Percentiles rank a stretch among this genome's conserved stretches.
Evolutionary conservation across 2,329 filamentous ascomycete genomes (phyloP).

Genomic region (Myriosclerotinia scirpicola): DNA sequence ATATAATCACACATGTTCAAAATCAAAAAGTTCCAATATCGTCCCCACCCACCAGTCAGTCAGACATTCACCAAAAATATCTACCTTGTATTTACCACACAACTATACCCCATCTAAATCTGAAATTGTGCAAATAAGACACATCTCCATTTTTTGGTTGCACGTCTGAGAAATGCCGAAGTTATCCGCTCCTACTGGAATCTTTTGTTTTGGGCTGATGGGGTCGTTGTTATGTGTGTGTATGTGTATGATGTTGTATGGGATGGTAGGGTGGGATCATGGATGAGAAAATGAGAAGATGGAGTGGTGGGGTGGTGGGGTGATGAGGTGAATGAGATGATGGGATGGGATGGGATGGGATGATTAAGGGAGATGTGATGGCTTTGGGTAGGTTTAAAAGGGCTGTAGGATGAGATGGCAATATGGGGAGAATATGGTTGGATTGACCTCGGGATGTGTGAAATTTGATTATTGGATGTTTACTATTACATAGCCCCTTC

Average conservation of each 20-base stretch:
- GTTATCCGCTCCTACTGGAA: slow-evolving; percentile 9
- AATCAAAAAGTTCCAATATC: too few relatives aligned
- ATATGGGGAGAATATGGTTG: neutral
- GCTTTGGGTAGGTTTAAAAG: neutral
- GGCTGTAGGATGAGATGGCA: too few relatives aligned
- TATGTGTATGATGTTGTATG: neutral
- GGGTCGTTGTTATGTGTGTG: neutral
- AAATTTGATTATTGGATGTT: neutral
- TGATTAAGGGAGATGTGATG: neutral
- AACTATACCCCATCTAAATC: too few relatives aligned
- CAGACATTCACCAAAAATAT: too few relatives aligned
- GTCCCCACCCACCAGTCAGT: too few relatives aligned
- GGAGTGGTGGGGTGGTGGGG: too few relatives aligned
- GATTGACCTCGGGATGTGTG: too few relatives aligned
- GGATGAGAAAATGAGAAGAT: too few relatives aligned
- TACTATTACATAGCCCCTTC: neutral
- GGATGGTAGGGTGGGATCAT: neutral
- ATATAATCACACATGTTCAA: too few relatives aligned
- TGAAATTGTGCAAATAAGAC: too few relatives aligned
- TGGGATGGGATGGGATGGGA: neutral
- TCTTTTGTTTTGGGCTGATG: neutral
- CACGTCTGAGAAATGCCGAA: slow-evolving; percentile 12
- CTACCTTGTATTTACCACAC: too few relatives aligned
- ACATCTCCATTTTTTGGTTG: slow-evolving; percentile 8
- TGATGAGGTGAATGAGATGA: neutral